Percentiles rank a stretch among this genome's conserved stretches.
Conservation (phyloP, 768 basidiomycete genomes). For the Boletus subparvulus region DNA sequence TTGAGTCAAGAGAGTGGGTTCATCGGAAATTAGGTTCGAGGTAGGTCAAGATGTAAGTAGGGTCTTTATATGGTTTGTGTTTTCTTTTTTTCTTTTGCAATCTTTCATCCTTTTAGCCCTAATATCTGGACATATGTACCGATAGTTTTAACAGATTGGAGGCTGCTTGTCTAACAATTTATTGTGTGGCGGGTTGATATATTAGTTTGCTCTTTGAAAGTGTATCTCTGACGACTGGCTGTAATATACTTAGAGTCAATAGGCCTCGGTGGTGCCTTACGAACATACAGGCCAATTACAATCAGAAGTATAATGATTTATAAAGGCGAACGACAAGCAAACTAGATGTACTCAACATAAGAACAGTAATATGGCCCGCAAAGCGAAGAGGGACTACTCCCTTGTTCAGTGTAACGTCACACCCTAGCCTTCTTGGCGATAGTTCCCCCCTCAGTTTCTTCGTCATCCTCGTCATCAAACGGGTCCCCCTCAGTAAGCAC, state of each 20-base stretch:
- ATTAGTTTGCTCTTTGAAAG: background rate
- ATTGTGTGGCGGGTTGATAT: background rate
- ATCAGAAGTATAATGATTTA: conserved; percentile 12
- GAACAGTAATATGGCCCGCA: background rate
- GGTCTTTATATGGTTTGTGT: too few relatives aligned
- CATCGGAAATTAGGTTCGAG: too few relatives aligned
- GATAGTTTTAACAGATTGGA: background rate
- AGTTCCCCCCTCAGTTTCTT: conserved; percentile 4
- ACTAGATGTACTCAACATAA: background rate
- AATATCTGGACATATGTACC: background rate
- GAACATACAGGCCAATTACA: conserved; percentile 2
- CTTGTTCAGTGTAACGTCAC: conserved; percentile 1
- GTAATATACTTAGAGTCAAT: background rate
- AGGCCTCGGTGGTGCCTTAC: background rate
- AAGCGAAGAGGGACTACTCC: background rate
- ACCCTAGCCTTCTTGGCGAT: conserved; percentile 29
- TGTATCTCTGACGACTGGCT: background rate
- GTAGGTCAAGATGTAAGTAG: background rate
- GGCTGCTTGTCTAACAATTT: too few relatives aligned
- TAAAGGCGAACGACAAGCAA: conserved; percentile 10
- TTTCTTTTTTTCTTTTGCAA: too few relatives aligned
- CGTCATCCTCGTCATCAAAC: conserved; percentile 10
- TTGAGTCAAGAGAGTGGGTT: conserved; percentile 3
- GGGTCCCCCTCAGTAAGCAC: conserved; percentile 18
- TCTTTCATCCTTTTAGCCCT: too few relatives aligned